Base-by-base conservation (phyloP, 106 monocot species). In the Platanthera guangdongensis region DNA sequence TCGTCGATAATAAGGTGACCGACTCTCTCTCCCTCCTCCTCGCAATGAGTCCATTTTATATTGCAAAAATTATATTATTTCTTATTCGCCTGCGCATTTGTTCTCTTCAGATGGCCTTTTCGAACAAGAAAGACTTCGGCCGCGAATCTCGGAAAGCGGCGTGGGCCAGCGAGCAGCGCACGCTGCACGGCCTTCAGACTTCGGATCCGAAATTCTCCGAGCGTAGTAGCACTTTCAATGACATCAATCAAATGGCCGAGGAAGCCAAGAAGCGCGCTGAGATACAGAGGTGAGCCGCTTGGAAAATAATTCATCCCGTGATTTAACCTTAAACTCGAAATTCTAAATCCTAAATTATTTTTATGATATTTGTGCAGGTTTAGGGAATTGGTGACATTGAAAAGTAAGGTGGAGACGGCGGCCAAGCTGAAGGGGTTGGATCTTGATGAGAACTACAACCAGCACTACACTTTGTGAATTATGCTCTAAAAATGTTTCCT, bases 351-450 rank as follows among this genome's bases (percentile, higher is more conserved):
- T 14, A 14, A 4, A 14, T 55, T 55, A 4, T 55, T 14, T 55
- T 59, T 39, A 15, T 8, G 25, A 1, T 7, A 3, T 4, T 69
- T 12, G 11, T 59, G 47, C 73, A 91, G 91, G 83, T 69, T 92
- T 50, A 75, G 88, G 48, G 92, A 92, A 73, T 64, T 92, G 55
- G 76, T 86, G 76, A 92, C 92, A 1, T 81, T 92, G 25, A 92
- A 92, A 81, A 88, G 84, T 10, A 80, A 79, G 47, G 86, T 92
- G 15, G 92, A 92, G 71, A 82, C 84, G 9, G 75, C 84, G 4
- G 92, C 80, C 4, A 92, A 83, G 75, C 78, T 84, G 7, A 92
- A 79, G 74, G 92, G 92, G 11, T 74, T 92, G 15, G 88, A 92
- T 72, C 69, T 92, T 72, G 86, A 92, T 25, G 80, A 78, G 12